A percentile compares a stretch with the other conserved stretches of the same genome.
These are phyloP conservation scores for Hyaloscypha finlandica DNA, from an alignment of 495 filamentous ascomycete genomes.

Conservation along the genomic window DNA sequence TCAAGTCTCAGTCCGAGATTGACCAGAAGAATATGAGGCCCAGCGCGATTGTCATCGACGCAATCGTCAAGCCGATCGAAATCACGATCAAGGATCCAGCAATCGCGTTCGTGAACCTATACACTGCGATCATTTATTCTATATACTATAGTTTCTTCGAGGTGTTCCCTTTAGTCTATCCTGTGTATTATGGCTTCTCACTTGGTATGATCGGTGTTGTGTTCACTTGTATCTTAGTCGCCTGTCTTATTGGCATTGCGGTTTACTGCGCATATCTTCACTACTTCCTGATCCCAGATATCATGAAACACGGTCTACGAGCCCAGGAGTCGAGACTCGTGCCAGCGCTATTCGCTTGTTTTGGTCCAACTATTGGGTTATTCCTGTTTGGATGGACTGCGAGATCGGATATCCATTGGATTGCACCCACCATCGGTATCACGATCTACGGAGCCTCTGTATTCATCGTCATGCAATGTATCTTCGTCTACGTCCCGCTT, in stretches of 20 bases:
- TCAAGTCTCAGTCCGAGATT: conserved; percentile 55
- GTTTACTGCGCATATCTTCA: conserved; percentile 55
- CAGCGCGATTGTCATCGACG: conserved; percentile 51
- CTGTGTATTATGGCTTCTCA: conserved; percentile 60
- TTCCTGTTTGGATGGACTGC: conserved; percentile 68
- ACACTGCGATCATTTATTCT: conserved; percentile 64
- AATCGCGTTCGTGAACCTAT: conserved; percentile 62
- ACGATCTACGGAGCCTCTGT: conserved; percentile 51
- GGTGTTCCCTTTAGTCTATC: conserved; percentile 73
- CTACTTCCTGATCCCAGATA: conserved; percentile 52
- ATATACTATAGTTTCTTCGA: conserved; percentile 76
- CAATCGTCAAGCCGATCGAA: conserved; percentile 62
- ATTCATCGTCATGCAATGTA: conserved; percentile 55
- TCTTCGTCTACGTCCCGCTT: conserved; percentile 65
- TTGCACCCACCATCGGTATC: conserved; percentile 60
- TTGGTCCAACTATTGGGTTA: conserved; percentile 57
- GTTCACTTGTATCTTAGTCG: conserved; percentile 64
- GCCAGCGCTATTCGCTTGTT: conserved; percentile 55
- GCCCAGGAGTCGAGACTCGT: conserved; percentile 56
- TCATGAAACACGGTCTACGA: conserved; percentile 44
- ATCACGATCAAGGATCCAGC: conserved; percentile 65
- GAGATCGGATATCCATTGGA: conserved; percentile 59
- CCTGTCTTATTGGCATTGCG: conserved; percentile 53
- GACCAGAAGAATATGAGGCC: conserved; percentile 51
- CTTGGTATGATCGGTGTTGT: conserved; percentile 63